Evolutionary conservation across 2,329 filamentous ascomycete genomes (phyloP), one percentile per base, ranked within the genome.

Genomic region (Fusarium xyrophilum): DNA sequence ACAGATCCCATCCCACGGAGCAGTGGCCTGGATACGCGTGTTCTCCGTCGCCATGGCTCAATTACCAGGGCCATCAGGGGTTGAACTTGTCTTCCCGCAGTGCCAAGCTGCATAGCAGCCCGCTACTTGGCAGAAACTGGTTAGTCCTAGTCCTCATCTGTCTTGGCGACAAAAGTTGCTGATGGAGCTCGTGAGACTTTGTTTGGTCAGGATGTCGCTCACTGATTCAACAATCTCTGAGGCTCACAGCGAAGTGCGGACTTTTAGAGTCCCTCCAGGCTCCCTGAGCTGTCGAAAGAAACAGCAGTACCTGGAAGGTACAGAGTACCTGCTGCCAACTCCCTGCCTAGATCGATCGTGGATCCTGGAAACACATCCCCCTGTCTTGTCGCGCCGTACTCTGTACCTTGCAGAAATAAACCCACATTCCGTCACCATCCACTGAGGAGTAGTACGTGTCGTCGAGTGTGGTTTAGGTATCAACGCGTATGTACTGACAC

Each of bases 351-450:
- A 69, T 69, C 67, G 67, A 70, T 69, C 63, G 67, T 7, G 63
- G 55, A 68, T 70, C 60, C 67, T 60, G 54, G 55, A 36, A 40
- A 50, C 44, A 53, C 30, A 21, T 53, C 38, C 48, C 67, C 67
- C 51, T 69, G 67, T 56, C 48, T 60, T 53, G 40, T 60, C 39
- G 23, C 39, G 40, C 47, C 47, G 67, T 69, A 68, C 67, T 67
- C 47, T 44, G 67, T 69, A 68, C 67, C 67, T 69, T 69, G 67
- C 67, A 70, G 67, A 33, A 50, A 43, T 46, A 14, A 56, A 61
- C 60, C 67, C 67, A 70, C 67, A 68, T 68, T 62, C 64, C 65
- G 44, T 57, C 60, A 60, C 63, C 53, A 47, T 59, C 51, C 52
- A 56, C 65, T 52, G 30, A 56, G 38, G 27, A 63, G 48, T 47